Conservation (phyloP, 75 land plant genomes). For the Adiantum capillusveneris region DNA sequence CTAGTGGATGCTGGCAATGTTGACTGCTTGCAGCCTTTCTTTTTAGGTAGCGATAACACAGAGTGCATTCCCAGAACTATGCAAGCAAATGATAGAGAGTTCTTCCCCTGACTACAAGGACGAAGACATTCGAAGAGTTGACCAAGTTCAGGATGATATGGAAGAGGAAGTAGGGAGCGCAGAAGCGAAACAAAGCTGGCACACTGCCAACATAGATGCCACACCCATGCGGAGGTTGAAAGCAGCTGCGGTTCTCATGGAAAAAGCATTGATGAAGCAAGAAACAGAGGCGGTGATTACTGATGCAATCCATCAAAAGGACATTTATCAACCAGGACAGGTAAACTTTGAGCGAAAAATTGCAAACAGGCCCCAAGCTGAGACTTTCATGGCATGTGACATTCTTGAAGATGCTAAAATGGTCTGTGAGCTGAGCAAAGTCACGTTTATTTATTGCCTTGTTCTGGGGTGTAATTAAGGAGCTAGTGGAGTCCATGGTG, state of each 20-base stretch:
- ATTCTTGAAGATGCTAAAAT: too few relatives aligned
- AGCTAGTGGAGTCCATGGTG: too few relatives aligned
- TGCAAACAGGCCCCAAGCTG: too few relatives aligned
- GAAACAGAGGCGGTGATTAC: neutral
- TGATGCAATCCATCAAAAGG: too few relatives aligned
- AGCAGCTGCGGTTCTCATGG: slow-evolving; percentile 36
- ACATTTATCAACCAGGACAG: too few relatives aligned
- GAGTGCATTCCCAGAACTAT: slow-evolving; percentile 67
- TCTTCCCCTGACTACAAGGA: slow-evolving; percentile 5
- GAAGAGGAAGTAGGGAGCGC: slow-evolving; percentile 10
- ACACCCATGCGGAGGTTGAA: slow-evolving; percentile 18
- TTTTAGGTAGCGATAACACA: slow-evolving; percentile 72
- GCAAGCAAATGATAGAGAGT: slow-evolving; percentile 60
- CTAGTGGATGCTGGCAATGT: too few relatives aligned
- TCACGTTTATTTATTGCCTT: too few relatives aligned
- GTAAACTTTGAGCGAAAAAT: too few relatives aligned
- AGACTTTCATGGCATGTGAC: too few relatives aligned
- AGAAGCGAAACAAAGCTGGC: neutral
- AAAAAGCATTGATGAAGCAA: neutral
- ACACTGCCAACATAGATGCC: neutral
- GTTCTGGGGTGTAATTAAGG: too few relatives aligned
- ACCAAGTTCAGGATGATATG: neutral
- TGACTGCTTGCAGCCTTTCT: too few relatives aligned
- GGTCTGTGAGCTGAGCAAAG: too few relatives aligned
- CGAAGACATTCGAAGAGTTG: neutral